phyloP scores from a whole-genome alignment of 495 filamentous ascomycete species.

The Aspergillus leporis region DNA sequence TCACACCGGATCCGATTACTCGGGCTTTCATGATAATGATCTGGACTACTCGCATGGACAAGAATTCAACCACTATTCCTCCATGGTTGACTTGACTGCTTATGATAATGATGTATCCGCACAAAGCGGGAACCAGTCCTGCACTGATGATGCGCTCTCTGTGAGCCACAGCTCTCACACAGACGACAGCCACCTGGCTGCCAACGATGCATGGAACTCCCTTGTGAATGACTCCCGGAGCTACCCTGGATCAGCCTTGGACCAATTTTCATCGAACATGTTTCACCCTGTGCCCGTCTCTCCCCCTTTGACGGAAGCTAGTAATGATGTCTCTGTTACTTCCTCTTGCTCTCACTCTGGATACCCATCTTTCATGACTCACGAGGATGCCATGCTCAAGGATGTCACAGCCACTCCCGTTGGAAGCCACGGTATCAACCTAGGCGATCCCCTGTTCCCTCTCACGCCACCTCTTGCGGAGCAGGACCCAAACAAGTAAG shows the following conservation, averaged over 20 bases:
- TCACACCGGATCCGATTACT: constrained; percentile 42
- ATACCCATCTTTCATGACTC: constrained; percentile 40
- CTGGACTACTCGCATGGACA: constrained; percentile 39
- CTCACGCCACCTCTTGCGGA: constrained; percentile 42
- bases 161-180: constrained; percentile 44
- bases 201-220: constrained; percentile 42
- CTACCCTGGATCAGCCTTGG: constrained; percentile 42
- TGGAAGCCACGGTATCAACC: constrained; percentile 39
- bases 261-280: constrained; percentile 39
- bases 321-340: constrained; percentile 48
- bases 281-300: constrained; percentile 46
- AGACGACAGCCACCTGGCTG: constrained; percentile 41
- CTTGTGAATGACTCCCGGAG: constrained; percentile 39
- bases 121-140: constrained; percentile 34
- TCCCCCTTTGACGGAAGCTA: constrained; percentile 48
- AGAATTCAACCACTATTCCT: constrained; percentile 36
- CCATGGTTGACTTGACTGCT: constrained; percentile 44
- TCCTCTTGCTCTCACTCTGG: constrained; percentile 46
- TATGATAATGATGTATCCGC: constrained; percentile 47
- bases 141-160: constrained; percentile 46
- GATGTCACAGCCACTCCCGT: constrained; percentile 38
- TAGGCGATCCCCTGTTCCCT: constrained; percentile 46
- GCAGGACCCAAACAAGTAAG: constrained; percentile 50
- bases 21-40: constrained; percentile 43
- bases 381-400: constrained; percentile 44